phyloP scores from a whole-genome alignment of 2,329 filamentous ascomycete genomes.

The Neopestalotiopsis rosae region DNA sequence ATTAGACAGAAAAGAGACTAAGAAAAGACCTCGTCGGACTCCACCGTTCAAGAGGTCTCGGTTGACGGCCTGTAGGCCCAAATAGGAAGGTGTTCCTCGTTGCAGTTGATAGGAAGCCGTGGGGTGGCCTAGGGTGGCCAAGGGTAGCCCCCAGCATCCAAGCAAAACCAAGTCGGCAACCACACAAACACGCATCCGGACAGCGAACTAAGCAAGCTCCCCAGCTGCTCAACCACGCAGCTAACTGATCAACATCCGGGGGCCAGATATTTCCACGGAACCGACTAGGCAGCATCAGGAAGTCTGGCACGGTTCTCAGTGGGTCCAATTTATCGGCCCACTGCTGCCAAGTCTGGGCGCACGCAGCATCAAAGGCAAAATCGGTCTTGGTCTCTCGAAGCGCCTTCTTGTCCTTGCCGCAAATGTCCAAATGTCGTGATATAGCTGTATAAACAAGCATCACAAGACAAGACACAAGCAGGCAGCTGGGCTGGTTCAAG shows the following conservation, averaged over 20 bases:
- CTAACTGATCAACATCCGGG: background rate
- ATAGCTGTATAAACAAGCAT: background rate
- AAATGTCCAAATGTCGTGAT: background rate
- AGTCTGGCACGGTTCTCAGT: background rate
- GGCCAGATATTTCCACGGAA: background rate
- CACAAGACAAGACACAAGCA: background rate
- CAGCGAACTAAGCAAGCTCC: no score
- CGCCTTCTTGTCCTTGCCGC: background rate
- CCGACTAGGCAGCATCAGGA: background rate
- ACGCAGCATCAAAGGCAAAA: background rate
- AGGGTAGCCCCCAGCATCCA: background rate
- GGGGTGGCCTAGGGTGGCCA: background rate
- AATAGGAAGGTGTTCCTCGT: constrained; percentile 9
- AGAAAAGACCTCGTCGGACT: background rate
- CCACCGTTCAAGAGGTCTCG: constrained; percentile 3
- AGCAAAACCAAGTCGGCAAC: background rate
- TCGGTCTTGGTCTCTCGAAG: background rate
- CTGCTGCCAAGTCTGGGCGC: background rate
- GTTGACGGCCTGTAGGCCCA: background rate
- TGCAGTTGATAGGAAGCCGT: background rate
- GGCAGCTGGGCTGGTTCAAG: background rate
- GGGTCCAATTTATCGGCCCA: background rate
- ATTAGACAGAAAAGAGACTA: background rate
- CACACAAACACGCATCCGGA: no score
- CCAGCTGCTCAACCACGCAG: background rate